Conservation (phyloP, 1,284 basidiomycete species). For the Irpex lacteus region DNA sequence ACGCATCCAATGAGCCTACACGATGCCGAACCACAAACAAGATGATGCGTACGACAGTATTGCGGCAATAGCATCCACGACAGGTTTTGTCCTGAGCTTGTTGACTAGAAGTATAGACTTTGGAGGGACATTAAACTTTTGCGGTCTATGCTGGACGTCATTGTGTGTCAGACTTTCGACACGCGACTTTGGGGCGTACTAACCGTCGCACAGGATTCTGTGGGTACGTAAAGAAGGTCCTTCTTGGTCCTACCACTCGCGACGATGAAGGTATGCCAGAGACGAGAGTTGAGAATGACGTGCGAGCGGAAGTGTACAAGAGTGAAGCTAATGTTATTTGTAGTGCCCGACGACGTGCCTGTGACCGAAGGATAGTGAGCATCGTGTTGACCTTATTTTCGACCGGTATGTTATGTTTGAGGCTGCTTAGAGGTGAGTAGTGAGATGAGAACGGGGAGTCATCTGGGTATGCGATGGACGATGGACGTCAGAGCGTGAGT, state of each 20-base stretch:
- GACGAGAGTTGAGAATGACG: too few species aligned
- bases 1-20: constrained; percentile 33
- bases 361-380: too few species aligned
- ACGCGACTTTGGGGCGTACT: not conserved
- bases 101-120: constrained; percentile 67
- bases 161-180: not conserved
- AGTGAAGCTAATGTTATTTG: too few species aligned
- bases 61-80: constrained; percentile 69
- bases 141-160: constrained; percentile 13
- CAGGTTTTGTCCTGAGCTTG: constrained; percentile 72
- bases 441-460: too few species aligned
- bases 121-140: constrained; percentile 10
- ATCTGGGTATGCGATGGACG: too few species aligned
- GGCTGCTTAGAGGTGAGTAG: too few species aligned
- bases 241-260: not conserved
- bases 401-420: too few species aligned
- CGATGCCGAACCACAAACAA: not conserved
- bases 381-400: too few species aligned
- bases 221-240: not conserved
- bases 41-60: constrained; percentile 53
- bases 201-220: not conserved
- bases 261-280: too few species aligned
- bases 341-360: too few species aligned
- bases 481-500: too few species aligned
- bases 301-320: too few species aligned